Base-by-base conservation (phyloP, 73 alveolate species). In the Blepharisma japonicum region DNA sequence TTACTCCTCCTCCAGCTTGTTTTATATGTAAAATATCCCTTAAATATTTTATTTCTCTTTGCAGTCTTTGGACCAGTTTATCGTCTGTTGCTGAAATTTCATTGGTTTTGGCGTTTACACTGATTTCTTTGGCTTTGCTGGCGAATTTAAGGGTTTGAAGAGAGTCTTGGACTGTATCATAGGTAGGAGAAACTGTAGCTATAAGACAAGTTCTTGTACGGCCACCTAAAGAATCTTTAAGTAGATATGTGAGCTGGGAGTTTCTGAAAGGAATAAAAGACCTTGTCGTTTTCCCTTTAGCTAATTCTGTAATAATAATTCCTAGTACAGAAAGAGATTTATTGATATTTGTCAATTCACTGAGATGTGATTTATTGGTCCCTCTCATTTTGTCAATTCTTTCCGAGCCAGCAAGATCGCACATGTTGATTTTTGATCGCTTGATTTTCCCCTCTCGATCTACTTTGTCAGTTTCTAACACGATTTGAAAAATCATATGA, bases 341-440 rank as follows among this genome's bases (percentile, higher is more conserved):
- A 68, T 94, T 94, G 47, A 94, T 94, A 51, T 85, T 87, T 76
- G 85, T 92, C 50, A 92, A 79, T 81, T 94, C 99, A 18, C 66
- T 76, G 55, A 94, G 55, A 51, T 94, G 95, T 32, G 81, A 78
- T 6, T 79, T 79, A 45, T 81, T 78, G 87, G 91, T 82, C 6
- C 56, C 89, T 23, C 90, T 93, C 27, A 85, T 90, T 89, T 89
- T 91, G 66, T 88, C 86, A 32, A 90, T 85, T 79, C 93, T 91
- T 83, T 94, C 98, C 25, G 94, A 82, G 42, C 98, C 98, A 53
- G 98, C 98, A 20, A 94, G 78, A 79, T 94, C 98, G 47, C 96
- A 90, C 20, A 94, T 71, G 77, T 91, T 91, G 50, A 94, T 81
- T 71, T 92, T 86, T 0, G 97, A 68, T 80, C 86, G 72, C 56